phyloP scores from a whole-genome alignment of 176 grass and related monocot genomes.

The Oryza meridionalis region DNA sequence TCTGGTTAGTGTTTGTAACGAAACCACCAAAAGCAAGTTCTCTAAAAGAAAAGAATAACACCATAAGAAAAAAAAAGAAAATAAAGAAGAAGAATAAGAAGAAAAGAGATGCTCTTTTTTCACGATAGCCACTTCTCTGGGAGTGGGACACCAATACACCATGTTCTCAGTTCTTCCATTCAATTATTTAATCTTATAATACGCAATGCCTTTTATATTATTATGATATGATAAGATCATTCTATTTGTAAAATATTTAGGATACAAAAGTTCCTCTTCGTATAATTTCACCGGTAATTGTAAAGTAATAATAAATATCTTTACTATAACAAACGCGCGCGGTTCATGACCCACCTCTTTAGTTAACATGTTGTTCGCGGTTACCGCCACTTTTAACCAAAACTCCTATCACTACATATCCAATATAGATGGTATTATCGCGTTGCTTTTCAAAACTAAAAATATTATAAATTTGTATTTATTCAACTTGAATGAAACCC shows the following conservation, averaged over 20 bases:
- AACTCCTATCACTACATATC: too few species aligned
- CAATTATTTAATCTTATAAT: neutral
- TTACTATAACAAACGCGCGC: neutral
- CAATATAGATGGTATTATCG: too few species aligned
- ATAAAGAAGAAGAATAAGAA: too few species aligned
- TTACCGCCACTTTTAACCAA: neutral
- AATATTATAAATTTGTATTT: neutral
- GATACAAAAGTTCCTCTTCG: too few species aligned
- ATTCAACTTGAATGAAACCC: too few species aligned
- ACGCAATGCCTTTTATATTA: neutral
- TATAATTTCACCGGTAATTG: too few species aligned
- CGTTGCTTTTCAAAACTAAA: too few species aligned
- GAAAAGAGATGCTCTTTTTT: neutral
- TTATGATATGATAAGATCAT: neutral
- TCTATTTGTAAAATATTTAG: neutral
- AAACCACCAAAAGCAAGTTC: slow-evolving; percentile 14
- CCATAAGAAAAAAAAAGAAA: neutral
- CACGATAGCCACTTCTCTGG: neutral
- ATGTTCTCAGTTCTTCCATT: neutral
- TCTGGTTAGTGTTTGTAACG: slow-evolving; percentile 12
- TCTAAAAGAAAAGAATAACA: neutral
- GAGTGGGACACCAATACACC: slow-evolving; percentile 15
- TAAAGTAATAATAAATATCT: neutral
- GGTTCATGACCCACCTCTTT: neutral
- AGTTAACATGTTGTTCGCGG: neutral